Evolutionary conservation across 257 asterid species (phyloP), one percentile per base, ranked within the genome.

Genomic region (Fraxinus excelsior): DNA sequence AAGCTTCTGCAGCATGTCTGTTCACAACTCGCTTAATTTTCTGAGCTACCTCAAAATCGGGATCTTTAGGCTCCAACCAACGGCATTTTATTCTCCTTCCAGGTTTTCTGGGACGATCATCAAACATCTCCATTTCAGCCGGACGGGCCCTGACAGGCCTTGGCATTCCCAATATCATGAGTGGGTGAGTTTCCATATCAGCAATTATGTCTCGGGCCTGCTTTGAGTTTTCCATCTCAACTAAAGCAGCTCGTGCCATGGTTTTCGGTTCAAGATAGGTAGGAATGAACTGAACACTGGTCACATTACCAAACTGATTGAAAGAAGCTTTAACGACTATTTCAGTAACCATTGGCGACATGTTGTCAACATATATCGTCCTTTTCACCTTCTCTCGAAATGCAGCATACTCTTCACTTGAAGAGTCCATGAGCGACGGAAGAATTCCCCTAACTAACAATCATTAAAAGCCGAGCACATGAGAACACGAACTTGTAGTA

Each of bases 121-220:
- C 96, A 46, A 92, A 89, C 97, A 92, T 95, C 80, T 79, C 93
- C 4, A 66, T 19, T 40, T 34, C 84, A 51, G 97, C 96, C 74
- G 90, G 81, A 21, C 74, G 76, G 0, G 84, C 92, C 67, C 92
- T 88, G 10, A 85, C 93, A 37, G 99, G 98, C 90, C 99, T 90
- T 11, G 99, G 98, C 96, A 88, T 95, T 69, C 99, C 99, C 25
- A 73, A 58, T 19, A 93, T 67, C 99, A 95, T 95, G 75, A 95
- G 86, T 1, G 94, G 91, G 68, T 78, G 80, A 56, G 34, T 72
- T 23, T 62, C 56, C 83, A 87, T 82, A 75, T 82, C 88, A 0
- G 16, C 12, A 25, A 91, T 40, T 49, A 95, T 81, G 5, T 49
- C 78, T 32, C 5, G 16, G 3, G 94, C 98, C 85, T 82, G 91